Evolutionary conservation across 208 protist species (phyloP).

Genomic region (Acanthamoeba culbertsoni): DNA sequence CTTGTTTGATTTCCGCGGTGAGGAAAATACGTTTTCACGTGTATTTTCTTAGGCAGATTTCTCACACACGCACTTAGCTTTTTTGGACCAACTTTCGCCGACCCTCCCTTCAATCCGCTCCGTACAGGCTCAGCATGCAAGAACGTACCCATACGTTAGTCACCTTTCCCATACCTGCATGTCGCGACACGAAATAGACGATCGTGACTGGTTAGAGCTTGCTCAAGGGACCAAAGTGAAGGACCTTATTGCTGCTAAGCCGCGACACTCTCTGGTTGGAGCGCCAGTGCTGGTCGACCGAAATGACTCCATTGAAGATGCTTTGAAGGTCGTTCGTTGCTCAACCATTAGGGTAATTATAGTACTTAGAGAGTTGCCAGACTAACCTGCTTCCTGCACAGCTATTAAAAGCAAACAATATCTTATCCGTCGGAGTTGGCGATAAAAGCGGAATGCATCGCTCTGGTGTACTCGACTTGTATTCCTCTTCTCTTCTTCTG

Average conservation of each 20-base stretch:
- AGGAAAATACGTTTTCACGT: too few relatives aligned
- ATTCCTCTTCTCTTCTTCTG: not conserved
- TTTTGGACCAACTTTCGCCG: too few relatives aligned
- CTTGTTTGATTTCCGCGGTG: not conserved
- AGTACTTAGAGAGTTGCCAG: too few relatives aligned
- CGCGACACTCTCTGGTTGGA: not conserved
- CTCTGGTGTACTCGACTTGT: not conserved
- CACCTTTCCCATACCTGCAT: not conserved
- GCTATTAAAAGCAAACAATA: not conserved
- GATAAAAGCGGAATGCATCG: not conserved
- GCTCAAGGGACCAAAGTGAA: not conserved
- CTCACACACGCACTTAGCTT: too few relatives aligned
- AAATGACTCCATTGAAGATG: not conserved
- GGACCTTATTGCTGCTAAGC: not conserved
- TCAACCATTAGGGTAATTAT: too few relatives aligned
- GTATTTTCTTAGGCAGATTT: too few relatives aligned
- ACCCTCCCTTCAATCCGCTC: too few relatives aligned
- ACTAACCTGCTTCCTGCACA: too few relatives aligned
- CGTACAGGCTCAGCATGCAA: too few relatives aligned
- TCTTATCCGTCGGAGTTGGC: not conserved
- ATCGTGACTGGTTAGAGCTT: not conserved
- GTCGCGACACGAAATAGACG: not conserved
- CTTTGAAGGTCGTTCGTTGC: not conserved
- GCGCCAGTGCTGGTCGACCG: not conserved
- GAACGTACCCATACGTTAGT: too few relatives aligned